Evolutionary conservation across 768 basidiomycete genomes (phyloP).

Genomic region (Serendipita sp.): DNA sequence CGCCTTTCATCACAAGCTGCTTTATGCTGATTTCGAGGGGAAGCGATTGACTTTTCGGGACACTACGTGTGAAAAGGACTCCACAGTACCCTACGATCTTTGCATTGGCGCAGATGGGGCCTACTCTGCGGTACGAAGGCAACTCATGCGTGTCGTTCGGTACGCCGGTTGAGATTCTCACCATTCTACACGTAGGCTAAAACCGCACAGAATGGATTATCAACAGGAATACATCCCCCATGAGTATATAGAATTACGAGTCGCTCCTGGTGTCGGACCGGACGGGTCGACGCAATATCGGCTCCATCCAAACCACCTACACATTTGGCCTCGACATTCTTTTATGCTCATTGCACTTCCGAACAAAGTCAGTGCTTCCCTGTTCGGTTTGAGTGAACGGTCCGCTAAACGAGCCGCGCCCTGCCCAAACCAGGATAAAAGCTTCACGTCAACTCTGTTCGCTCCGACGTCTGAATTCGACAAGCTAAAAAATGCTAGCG

Average conservation of each 20-base stretch:
- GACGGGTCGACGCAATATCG: constrained; percentile 53
- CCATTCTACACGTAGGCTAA: neutral
- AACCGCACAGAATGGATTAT: constrained; percentile 59
- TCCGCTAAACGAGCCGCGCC: neutral
- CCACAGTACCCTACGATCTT: constrained; percentile 48
- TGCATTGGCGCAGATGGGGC: constrained; percentile 91
- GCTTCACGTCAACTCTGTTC: constrained; percentile 95
- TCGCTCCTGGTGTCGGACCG: constrained; percentile 57
- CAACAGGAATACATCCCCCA: constrained; percentile 90
- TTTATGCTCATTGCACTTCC: constrained; percentile 99
- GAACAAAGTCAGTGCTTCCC: constrained; percentile 58
- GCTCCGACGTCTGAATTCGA: constrained; percentile 67
- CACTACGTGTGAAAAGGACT: constrained; percentile 26
- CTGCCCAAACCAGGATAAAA: constrained; percentile 52
- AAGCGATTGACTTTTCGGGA: constrained; percentile 36
- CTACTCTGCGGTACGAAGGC: constrained; percentile 76
- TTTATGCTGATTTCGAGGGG: constrained; percentile 57
- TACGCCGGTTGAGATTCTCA: constrained; percentile 24
- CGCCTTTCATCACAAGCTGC: constrained; percentile 71
- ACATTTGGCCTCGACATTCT: constrained; percentile 98
- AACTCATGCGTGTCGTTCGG: constrained; percentile 93
- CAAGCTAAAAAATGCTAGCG: constrained; percentile 41
- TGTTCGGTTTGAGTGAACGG: neutral
- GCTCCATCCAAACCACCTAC: constrained; percentile 89
- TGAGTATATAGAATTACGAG: constrained; percentile 91